Percentiles rank a stretch among this genome's conserved stretches.
These are phyloP conservation scores for Sclerotinia sclerotiorum DNA, from an alignment of 2,329 filamentous ascomycete species.

Conservation along the genomic window DNA sequence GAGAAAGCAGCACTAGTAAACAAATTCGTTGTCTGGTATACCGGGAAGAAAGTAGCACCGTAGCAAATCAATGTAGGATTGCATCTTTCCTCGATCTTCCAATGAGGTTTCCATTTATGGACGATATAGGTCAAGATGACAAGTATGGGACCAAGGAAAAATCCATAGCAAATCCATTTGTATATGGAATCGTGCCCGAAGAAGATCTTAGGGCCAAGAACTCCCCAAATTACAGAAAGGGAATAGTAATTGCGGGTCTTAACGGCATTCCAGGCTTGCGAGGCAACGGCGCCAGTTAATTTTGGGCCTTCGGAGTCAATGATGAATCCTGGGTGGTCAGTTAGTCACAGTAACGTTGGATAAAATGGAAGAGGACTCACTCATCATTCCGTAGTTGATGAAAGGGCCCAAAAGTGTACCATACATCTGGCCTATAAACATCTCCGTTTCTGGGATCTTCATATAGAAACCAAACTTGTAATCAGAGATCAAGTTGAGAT, in stretches of 20 bases:
- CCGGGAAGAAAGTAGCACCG: conserved; percentile 35
- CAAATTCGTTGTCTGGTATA: conserved; percentile 39
- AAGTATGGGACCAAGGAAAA: conserved; percentile 37
- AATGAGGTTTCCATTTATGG: conserved; percentile 37
- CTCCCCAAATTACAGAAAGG: conserved; percentile 42
- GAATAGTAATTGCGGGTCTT: conserved; percentile 40
- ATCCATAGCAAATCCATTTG: conserved; percentile 39
- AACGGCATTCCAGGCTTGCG: conserved; percentile 38
- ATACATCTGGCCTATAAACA: conserved; percentile 42
- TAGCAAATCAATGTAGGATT: conserved; percentile 39
- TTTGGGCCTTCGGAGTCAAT: conserved; percentile 25
- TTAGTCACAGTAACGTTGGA: not conserved
- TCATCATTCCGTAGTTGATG: conserved; percentile 41
- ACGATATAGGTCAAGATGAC: conserved; percentile 35
- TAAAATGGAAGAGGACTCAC: conserved; percentile 16
- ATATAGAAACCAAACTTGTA: conserved; percentile 45
- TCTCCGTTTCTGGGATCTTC: conserved; percentile 43
- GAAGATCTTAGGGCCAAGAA: conserved; percentile 41
- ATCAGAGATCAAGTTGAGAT: conserved; percentile 41
- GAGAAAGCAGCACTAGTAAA: conserved; percentile 36
- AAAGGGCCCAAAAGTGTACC: conserved; percentile 42
- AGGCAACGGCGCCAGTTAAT: conserved; percentile 32
- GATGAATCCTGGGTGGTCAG: conserved; percentile 8
- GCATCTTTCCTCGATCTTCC: conserved; percentile 37
- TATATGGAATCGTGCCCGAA: conserved; percentile 35